A percentile compares a stretch with the other conserved stretches of the same genome.
phyloP scores from a whole-genome alignment of 2,329 filamentous ascomycete genomes.

The Cladophialophora chaetospira region DNA sequence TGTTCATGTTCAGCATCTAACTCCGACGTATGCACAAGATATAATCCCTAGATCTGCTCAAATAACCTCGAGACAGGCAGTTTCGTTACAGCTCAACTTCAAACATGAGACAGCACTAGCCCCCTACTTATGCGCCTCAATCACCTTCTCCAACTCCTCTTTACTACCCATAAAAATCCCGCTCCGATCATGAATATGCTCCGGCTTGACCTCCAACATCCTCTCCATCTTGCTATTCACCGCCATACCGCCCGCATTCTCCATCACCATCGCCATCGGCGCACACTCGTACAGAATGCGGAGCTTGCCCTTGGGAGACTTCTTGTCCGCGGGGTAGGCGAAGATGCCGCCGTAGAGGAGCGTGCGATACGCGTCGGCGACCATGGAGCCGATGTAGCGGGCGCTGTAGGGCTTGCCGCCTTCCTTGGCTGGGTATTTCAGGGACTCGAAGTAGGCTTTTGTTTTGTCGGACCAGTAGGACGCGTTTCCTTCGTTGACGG shows the following conservation, averaged over 20 bases:
- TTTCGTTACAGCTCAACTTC: not conserved
- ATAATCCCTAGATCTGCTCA: not conserved
- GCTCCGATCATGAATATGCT: constrained; percentile 91
- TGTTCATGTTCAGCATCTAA: too few species aligned
- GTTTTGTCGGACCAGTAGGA: constrained; percentile 91
- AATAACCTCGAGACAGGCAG: not conserved
- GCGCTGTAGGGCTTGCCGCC: constrained; percentile 86
- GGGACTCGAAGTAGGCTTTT: constrained; percentile 81
- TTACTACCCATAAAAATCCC: constrained; percentile 96
- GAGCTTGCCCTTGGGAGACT: constrained; percentile 97
- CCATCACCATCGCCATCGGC: constrained; percentile 98
- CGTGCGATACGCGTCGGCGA: constrained; percentile 95
- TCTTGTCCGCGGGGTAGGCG: constrained; percentile 95
- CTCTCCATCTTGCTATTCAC: constrained; percentile 87
- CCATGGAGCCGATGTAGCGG: constrained; percentile 91
- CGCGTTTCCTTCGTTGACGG: constrained; percentile 97
- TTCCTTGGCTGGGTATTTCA: constrained; percentile 74
- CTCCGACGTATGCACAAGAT: too few species aligned
- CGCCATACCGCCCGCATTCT: constrained; percentile 94
- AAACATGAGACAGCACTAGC: not conserved
- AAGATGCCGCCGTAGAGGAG: constrained; percentile 95
- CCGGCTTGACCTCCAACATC: constrained; percentile 85
- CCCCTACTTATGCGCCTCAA: constrained; percentile 68
- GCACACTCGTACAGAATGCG: constrained; percentile 97
- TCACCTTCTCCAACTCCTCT: constrained; percentile 95